Evolutionary conservation across 306 rosid species (phyloP), one percentile per base, ranked within the genome.

Genomic region (Cicer judaicum): DNA sequence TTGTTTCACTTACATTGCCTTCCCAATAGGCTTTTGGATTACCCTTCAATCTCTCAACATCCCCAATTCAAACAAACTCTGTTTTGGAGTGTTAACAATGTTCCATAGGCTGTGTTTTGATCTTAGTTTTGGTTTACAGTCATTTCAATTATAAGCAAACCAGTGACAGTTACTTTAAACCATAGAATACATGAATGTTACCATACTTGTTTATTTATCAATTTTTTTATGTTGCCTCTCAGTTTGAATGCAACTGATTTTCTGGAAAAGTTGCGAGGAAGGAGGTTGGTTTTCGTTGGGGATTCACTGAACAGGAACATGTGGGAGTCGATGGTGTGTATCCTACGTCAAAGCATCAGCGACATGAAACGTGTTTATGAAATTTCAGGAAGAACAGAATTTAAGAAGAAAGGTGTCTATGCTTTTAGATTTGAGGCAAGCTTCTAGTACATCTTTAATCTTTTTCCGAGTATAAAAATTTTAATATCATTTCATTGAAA

Each of bases 291-390:
- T 60, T 95, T 90, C 80, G 98, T 92, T 68, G 99, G 99, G 53
- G 99, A 95, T 79, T 95, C 99, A 59, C 81, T 95, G 80, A 92
- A 89, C 82, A 85, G 99, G 76, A 92, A 92, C 86, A 92, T 92
- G 99, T 95, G 99, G 99, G 98, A 92, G 68, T 95, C 99, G 41
- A 61, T 92, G 76, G 90, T 90, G 36, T 95, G 99, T 82, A 84
- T 90, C 18, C 96, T 95, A 44, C 86, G 96, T 63, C 91, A 94
- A 34, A 80, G 87, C 74, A 53, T 89, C 46, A 34, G 39, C 21
- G 49, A 87, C 87, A 92, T 90, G 87, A 79, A 79, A 53, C 89
- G 61, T 44, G 96, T 92, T 47, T 76, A 82, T 73, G 98, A 95
- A 85, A 89, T 92, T 69, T 86, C 99, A 5, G 99, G 98, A 34